These are phyloP conservation scores for Collariella sp. DNA, from an alignment of 495 filamentous ascomycete species.

Conservation along the genomic window DNA sequence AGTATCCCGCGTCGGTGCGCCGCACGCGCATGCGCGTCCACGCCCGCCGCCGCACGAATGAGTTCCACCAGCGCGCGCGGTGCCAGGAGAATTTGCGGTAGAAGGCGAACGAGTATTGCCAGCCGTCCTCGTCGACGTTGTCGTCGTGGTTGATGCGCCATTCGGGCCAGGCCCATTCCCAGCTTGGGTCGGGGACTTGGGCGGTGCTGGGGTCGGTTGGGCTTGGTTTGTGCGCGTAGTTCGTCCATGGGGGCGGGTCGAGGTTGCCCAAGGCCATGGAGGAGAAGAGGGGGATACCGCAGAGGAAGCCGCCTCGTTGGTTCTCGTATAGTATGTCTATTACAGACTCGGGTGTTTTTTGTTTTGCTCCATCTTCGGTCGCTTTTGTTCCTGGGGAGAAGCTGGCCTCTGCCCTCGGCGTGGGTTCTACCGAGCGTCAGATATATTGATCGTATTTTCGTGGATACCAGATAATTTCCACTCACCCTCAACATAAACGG, in stretches of 20 bases:
- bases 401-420: conserved; percentile 1
- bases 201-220: conserved; percentile 83
- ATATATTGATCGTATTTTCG: not conserved
- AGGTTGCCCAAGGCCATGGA: conserved; percentile 75
- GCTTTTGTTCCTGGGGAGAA: not conserved
- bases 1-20: conserved; percentile 38
- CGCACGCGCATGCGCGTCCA: conserved; percentile 85
- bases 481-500: conserved; percentile 17
- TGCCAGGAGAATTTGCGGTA: conserved; percentile 74
- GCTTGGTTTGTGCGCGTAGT: conserved; percentile 57
- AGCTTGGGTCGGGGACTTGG: conserved; percentile 88
- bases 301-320: conserved; percentile 73
- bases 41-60: conserved; percentile 77
- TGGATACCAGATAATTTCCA: not conserved
- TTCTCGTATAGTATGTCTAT: conserved; percentile 96
- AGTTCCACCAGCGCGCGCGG: conserved; percentile 83
- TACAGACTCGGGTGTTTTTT: conserved; percentile 41
- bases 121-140: conserved; percentile 81
- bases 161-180: conserved; percentile 90
- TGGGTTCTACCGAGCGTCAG: conserved; percentile 5
- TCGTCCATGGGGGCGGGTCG: conserved; percentile 83
- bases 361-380: conserved; percentile 2
- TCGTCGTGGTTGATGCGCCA: conserved; percentile 91
- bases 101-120: conserved; percentile 92
- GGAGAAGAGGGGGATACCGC: conserved; percentile 83